Conservation (phyloP, 2,329 filamentous ascomycete genomes). For the Fusarium napiforme region DNA sequence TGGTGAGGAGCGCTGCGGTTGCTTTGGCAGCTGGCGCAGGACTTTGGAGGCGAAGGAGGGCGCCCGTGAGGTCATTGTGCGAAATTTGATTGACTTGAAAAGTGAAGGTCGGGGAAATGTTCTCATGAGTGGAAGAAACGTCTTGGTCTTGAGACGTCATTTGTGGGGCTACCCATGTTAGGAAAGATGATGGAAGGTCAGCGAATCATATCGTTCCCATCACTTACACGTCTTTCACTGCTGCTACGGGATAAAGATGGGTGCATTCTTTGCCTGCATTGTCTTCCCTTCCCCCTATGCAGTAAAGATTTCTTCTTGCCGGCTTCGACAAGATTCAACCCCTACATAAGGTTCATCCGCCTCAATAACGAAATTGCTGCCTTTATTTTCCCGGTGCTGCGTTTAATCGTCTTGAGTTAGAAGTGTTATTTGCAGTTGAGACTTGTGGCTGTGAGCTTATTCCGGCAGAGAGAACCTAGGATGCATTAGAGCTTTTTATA, state of each 20-base stretch:
- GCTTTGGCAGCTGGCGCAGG: conserved; percentile 31
- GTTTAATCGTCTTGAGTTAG: neutral
- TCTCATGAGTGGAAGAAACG: conserved; percentile 25
- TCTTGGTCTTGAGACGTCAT: conserved; percentile 38
- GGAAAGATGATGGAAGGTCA: conserved; percentile 24
- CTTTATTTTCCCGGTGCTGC: neutral
- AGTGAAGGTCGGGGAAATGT: conserved; percentile 25
- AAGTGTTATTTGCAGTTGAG: no score
- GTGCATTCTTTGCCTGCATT: neutral
- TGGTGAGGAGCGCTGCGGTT: conserved; percentile 26
- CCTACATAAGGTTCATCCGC: neutral
- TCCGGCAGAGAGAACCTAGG: no score
- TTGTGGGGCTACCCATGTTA: conserved; percentile 15
- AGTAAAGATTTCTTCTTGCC: neutral
- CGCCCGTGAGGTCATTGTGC: conserved; percentile 47
- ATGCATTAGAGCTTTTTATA: neutral
- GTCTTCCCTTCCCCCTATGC: neutral
- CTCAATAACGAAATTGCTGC: neutral
- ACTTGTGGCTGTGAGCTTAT: no score
- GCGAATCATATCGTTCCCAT: conserved; percentile 28
- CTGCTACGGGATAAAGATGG: neutral
- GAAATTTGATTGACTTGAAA: neutral
- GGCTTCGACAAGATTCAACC: neutral
- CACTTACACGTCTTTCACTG: conserved; percentile 24
- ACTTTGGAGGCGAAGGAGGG: conserved; percentile 28